phyloP scores from a whole-genome alignment of 176 grass and related monocot species.

The Juncus inflexus region DNA sequence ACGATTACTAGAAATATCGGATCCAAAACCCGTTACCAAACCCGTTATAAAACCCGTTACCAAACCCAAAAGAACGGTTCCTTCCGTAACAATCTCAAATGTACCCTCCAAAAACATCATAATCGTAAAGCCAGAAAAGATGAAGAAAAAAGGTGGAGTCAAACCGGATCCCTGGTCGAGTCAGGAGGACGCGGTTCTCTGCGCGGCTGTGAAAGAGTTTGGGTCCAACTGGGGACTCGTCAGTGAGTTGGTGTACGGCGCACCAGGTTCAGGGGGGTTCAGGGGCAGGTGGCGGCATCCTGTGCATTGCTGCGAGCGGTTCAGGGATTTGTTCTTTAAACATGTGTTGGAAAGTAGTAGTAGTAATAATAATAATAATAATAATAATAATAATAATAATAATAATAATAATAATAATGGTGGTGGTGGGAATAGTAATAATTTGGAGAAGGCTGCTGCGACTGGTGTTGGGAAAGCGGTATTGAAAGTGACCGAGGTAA shows the following conservation, averaged over 20 bases:
- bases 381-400: constrained; percentile 31
- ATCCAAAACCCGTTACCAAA: constrained; percentile 35
- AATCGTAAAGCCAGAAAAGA: constrained; percentile 78
- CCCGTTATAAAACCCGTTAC: constrained; percentile 24
- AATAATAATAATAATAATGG: constrained; percentile 27
- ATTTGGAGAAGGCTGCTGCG: constrained; percentile 54
- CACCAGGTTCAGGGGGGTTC: constrained; percentile 55
- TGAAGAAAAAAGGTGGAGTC: constrained; percentile 72
- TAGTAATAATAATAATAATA: constrained; percentile 25
- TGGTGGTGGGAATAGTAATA: constrained; percentile 29
- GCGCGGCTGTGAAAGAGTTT: constrained; percentile 73
- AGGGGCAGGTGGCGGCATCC: constrained; percentile 80
- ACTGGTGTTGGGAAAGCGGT: constrained; percentile 81
- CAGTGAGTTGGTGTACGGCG: constrained; percentile 64
- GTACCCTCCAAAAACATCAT: constrained; percentile 66
- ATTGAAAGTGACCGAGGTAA: constrained; percentile 87
- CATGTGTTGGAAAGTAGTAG: constrained; percentile 65
- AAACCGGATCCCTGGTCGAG: constrained; percentile 67
- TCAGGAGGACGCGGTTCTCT: constrained; percentile 85
- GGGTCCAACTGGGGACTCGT: constrained; percentile 76
- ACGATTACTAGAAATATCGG: constrained; percentile 8
- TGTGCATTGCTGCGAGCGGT: constrained; percentile 93
- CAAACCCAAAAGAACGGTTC: constrained; percentile 46
- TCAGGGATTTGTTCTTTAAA: constrained; percentile 92
- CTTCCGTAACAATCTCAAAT: constrained; percentile 43